These are phyloP conservation scores for Didymella exigua DNA, from an alignment of 2,329 filamentous ascomycete species.

Conservation along the genomic window DNA sequence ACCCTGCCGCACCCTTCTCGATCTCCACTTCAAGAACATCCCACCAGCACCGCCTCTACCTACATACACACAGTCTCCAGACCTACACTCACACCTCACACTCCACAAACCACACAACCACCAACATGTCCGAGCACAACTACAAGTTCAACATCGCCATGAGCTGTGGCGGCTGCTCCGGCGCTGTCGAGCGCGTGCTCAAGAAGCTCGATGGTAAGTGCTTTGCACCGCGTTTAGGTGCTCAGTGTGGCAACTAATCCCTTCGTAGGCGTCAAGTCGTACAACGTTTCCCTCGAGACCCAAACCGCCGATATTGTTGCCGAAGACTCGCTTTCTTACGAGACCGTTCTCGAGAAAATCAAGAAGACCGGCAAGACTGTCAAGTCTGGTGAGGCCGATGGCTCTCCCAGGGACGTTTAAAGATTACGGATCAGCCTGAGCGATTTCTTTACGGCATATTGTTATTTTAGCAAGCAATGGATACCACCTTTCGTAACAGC, in stretches of 20 bases:
- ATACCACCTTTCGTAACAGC: slow-evolving; percentile 18
- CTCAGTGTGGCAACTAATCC: slow-evolving; percentile 18
- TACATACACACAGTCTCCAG: not conserved
- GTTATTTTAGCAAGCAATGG: slow-evolving; percentile 27
- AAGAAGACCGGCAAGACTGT: slow-evolving; percentile 95
- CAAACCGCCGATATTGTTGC: slow-evolving; percentile 82
- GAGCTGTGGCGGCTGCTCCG: slow-evolving; percentile 95
- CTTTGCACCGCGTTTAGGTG: slow-evolving; percentile 5
- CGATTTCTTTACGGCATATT: slow-evolving; percentile 17
- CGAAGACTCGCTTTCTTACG: slow-evolving; percentile 71
- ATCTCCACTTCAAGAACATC: slow-evolving; percentile 14
- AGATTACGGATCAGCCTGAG: slow-evolving; percentile 3
- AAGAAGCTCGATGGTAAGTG: slow-evolving; percentile 84
- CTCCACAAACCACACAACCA: slow-evolving; percentile 7
- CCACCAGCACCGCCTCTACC: not conserved
- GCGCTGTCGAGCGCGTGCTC: slow-evolving; percentile 87
- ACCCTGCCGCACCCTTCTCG: slow-evolving; percentile 1
- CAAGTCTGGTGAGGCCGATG: slow-evolving; percentile 75
- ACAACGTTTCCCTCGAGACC: slow-evolving; percentile 83
- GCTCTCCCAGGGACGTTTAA: slow-evolving; percentile 47
- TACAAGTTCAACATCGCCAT: slow-evolving; percentile 97
- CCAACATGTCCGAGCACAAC: slow-evolving; percentile 70
- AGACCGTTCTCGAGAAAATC: slow-evolving; percentile 83
- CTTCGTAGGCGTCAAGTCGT: slow-evolving; percentile 77
- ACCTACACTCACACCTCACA: slow-evolving; percentile 3